These are phyloP conservation scores for Yarrowia alimentaria DNA, from an alignment of 805 yeast species.

Conservation along the genomic window DNA sequence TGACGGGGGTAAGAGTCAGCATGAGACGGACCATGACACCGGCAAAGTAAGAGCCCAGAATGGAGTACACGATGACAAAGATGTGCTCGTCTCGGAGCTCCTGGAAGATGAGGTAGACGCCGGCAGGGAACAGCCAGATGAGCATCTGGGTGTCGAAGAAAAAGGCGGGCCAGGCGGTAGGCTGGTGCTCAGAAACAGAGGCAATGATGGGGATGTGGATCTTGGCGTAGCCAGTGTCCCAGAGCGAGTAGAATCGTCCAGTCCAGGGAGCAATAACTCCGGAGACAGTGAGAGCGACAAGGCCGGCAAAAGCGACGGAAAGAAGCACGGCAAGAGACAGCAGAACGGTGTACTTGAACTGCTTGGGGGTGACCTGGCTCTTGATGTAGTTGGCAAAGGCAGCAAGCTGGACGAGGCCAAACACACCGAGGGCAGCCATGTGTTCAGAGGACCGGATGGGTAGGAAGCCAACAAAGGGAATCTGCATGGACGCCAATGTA, in stretches of 20 bases:
- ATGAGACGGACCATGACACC: conserved; percentile 99
- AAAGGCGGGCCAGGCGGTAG: conserved; percentile 99
- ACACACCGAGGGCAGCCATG: conserved; percentile 97
- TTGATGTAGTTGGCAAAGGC: conserved; percentile 81
- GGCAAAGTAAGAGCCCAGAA: conserved; percentile 94
- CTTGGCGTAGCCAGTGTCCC: conserved; percentile 98
- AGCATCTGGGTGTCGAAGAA: conserved; percentile 90
- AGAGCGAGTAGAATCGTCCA: conserved; percentile 95
- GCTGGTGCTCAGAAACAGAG: conserved; percentile 98
- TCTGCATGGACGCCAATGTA: conserved; percentile 98
- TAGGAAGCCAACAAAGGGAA: conserved; percentile 96
- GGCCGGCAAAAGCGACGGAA: conserved; percentile 63
- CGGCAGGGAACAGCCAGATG: conserved; percentile 98
- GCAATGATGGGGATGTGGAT: conserved; percentile 98
- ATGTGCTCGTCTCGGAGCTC: conserved; percentile 90
- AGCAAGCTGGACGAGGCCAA: conserved; percentile 89
- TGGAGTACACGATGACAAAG: conserved; percentile 85
- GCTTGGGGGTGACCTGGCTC: conserved; percentile 64
- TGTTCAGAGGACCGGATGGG: conserved; percentile 98
- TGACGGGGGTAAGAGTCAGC: conserved; percentile 93
- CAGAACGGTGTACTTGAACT: conserved; percentile 54
- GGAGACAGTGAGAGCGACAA: conserved; percentile 76
- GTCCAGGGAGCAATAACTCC: conserved; percentile 99
- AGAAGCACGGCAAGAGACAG: conserved; percentile 59
- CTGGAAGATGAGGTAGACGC: conserved; percentile 84